phyloP scores from a whole-genome alignment of 2,329 filamentous ascomycete species.

The Sclerotinia subarctica region DNA sequence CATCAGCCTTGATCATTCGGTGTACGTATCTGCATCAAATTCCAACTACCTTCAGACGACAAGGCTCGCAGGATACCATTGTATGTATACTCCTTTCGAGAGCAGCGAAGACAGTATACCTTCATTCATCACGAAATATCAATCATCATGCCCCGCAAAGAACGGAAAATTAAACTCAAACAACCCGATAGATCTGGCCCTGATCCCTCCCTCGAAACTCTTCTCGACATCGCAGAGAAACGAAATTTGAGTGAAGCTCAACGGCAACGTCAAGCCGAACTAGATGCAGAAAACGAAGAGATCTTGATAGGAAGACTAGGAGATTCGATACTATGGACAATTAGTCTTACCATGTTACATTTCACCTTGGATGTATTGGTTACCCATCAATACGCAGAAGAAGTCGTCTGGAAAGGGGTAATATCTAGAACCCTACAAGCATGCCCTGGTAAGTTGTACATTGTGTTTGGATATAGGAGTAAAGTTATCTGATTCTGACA shows the following conservation, averaged over 20 bases:
- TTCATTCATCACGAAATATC: neutral
- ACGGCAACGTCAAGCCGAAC: constrained; percentile 24
- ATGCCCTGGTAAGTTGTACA: constrained; percentile 47
- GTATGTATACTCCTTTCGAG: neutral
- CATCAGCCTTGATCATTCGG: constrained; percentile 2
- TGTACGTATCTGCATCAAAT: neutral
- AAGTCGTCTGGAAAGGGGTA: constrained; percentile 57
- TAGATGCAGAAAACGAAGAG: constrained; percentile 34
- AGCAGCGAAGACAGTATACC: neutral
- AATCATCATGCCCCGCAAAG: constrained; percentile 22
- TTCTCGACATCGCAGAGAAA: constrained; percentile 70
- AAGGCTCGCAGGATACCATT: neutral
- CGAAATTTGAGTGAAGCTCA: constrained; percentile 46
- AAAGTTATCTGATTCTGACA: constrained; percentile 34
- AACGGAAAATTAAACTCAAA: constrained; percentile 55
- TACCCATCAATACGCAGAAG: constrained; percentile 72
- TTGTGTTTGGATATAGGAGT: neutral
- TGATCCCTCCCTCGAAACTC: constrained; percentile 57
- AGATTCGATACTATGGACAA: constrained; percentile 56
- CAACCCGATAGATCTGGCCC: constrained; percentile 67
- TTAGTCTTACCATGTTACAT: constrained; percentile 67
- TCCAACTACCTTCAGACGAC: neutral
- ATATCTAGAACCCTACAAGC: constrained; percentile 51
- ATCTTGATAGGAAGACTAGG: constrained; percentile 35
- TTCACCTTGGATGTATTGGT: constrained; percentile 77